Conservation (phyloP, 163 green algal genomes). For the Chloromonas sp. region DNA sequence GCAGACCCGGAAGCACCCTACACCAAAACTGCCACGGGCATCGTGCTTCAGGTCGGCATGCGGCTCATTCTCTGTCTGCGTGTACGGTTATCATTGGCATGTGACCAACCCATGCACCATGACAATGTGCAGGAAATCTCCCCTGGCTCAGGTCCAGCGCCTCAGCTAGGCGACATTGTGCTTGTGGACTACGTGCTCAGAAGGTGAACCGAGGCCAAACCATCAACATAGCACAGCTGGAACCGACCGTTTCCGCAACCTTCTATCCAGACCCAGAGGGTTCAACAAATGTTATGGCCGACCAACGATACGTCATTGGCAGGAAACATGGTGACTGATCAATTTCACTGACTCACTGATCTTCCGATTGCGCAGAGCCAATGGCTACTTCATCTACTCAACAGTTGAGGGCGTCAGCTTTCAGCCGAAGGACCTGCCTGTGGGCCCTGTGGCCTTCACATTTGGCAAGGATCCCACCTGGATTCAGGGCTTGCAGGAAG, state of each 20-base stretch:
- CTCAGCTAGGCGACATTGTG: conserved; percentile 48
- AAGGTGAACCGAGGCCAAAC: conserved; percentile 58
- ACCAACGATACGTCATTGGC: no score
- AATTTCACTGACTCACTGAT: conserved; percentile 40
- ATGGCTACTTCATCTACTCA: conserved; percentile 82
- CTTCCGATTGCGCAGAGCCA: conserved; percentile 47
- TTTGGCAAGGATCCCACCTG: neutral
- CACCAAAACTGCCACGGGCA: no score
- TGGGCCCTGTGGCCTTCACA: conserved; percentile 31
- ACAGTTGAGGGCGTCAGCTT: conserved; percentile 64
- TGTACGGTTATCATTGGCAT: no score
- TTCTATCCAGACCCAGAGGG: no score
- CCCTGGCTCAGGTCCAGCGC: conserved; percentile 30
- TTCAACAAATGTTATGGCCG: no score
- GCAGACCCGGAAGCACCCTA: no score
- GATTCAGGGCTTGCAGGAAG: neutral
- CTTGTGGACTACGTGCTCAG: conserved; percentile 69
- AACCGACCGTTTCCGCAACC: no score
- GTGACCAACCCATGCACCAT: no score
- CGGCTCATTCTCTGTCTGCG: no score
- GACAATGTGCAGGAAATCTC: conserved; percentile 53
- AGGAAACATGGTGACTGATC: no score
- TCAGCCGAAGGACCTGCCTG: conserved; percentile 73
- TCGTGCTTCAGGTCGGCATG: no score
- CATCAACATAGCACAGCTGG: no score